Evolutionary conservation across 1,284 basidiomycete species (phyloP).

Genomic region (Xerocomus amazonicus): DNA sequence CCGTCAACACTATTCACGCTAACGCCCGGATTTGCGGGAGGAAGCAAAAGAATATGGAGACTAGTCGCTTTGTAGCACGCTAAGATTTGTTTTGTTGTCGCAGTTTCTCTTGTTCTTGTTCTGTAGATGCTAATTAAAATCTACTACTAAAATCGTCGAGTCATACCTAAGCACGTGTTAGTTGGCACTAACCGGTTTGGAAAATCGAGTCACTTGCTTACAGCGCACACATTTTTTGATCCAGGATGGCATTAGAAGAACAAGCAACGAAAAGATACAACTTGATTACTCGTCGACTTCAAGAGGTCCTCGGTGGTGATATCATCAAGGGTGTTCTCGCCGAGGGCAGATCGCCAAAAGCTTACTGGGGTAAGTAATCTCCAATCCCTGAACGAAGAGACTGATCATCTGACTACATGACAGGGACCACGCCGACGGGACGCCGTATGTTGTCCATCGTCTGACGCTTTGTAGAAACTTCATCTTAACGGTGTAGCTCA

Average conservation of each 20-base stretch:
- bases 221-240: not conserved
- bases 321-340: slow-evolving; percentile 78
- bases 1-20: not conserved
- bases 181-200: not conserved
- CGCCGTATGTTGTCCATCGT: slow-evolving; percentile 65
- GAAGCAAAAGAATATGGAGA: not conserved
- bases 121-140: too few species aligned
- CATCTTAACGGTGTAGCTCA: slow-evolving; percentile 59
- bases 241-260: slow-evolving; percentile 26
- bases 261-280: slow-evolving; percentile 67
- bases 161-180: too few species aligned
- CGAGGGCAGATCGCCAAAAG: slow-evolving; percentile 74
- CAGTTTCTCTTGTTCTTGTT: too few species aligned
- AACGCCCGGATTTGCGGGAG: not conserved
- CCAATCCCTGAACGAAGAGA: not conserved
- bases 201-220: slow-evolving; percentile 13
- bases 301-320: slow-evolving; percentile 88
- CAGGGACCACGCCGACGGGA: slow-evolving; percentile 92
- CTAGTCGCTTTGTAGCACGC: not conserved
- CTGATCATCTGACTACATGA: slow-evolving; percentile 3
- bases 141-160: too few species aligned
- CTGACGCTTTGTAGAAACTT: not conserved
- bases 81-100: too few species aligned
- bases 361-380: slow-evolving; percentile 80
- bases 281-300: slow-evolving; percentile 82